phyloP scores from a whole-genome alignment of 768 basidiomycete genomes.

The Nidula microcarpa region DNA sequence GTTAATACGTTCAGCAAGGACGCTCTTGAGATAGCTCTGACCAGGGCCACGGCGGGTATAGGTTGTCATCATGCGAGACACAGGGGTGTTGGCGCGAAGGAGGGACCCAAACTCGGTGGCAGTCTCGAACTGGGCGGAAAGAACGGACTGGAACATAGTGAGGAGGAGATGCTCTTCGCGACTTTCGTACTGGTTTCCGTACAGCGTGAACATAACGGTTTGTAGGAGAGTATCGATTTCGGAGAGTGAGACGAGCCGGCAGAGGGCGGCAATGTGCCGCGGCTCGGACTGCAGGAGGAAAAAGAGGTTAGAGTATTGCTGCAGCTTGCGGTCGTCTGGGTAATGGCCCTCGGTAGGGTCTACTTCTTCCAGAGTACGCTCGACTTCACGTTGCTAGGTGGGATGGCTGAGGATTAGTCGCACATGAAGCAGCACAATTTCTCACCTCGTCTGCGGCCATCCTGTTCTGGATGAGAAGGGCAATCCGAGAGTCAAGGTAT shows the following conservation, averaged over 20 bases:
- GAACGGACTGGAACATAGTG: constrained; percentile 99
- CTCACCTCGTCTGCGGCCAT: constrained; percentile 94
- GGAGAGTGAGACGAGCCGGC: constrained; percentile 90
- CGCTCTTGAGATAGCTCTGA: constrained; percentile 96
- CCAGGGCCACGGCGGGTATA: constrained; percentile 98
- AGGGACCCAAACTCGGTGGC: constrained; percentile 99
- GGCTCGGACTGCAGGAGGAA: constrained; percentile 98
- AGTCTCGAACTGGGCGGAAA: constrained; percentile 98
- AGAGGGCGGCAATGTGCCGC: constrained; percentile 93
- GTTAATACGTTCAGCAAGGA: constrained; percentile 97
- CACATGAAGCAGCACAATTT: constrained; percentile 6
- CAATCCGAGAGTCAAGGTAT: constrained; percentile 96
- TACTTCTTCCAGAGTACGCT: constrained; percentile 92
- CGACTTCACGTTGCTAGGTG: constrained; percentile 87
- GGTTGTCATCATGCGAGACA: constrained; percentile 99
- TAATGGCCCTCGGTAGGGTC: constrained; percentile 90
- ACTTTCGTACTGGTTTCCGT: constrained; percentile 98
- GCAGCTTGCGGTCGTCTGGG: constrained; percentile 90
- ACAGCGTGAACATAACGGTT: constrained; percentile 99
- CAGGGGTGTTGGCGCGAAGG: constrained; percentile 96
- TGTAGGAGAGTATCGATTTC: constrained; percentile 99
- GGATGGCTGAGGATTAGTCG: constrained; percentile 9
- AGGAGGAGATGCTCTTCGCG: constrained; percentile 96
- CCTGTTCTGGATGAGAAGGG: constrained; percentile 95
- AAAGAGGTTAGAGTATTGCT: constrained; percentile 98